Base-by-base conservation (phyloP, 495 filamentous ascomycete genomes). In the Pyronema omphalodes region DNA sequence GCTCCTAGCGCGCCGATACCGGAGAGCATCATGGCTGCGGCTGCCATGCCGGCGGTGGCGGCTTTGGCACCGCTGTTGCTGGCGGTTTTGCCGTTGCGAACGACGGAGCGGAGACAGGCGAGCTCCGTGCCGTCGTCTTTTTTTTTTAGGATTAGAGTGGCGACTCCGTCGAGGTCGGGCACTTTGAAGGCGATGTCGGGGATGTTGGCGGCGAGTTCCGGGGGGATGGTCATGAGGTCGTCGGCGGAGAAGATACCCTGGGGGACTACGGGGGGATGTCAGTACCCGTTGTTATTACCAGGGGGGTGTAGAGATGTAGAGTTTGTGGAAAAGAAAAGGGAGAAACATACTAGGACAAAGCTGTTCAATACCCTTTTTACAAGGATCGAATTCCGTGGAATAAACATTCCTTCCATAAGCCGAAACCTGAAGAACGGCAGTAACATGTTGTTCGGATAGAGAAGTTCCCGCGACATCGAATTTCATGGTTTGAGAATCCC, bases 391-490 rank as follows among this genome's bases (percentile, higher is more conserved):
- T 7, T 67, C 67, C 49, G 83, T 85, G 11, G 73, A 70, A 67
- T 94, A 95, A 19, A 96, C 74, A 58, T 86, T 65, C 46, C 79
- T 80, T 51, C 91, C 91, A 58, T 95, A 95, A 7, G 91, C 91
- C 34, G 75, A 84, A 39, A 95, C 84, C 43, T 77, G 77, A 49
- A 98, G 69, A 12, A 74, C 66, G 7, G 86, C 88, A 53, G 76
- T 83, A 43, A 98, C 86, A 60, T 93, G 89, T 67, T 91, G 83
- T 48, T 74, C 68, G 63, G 74, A 75, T 52, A 67, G 66, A 62
- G 83, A 94, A 47, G 77, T 80, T 45, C 89, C 91, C 51, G 80
- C 77, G 37, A 95, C 76, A 64, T 98, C 80, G 71, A 95, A 96
- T 15, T 71, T 72, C 18, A 98, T 74, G 52, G 74, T 73, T 57